Evolutionary conservation across 345 rosid species (phyloP).

Genomic region (Combretum micranthum): DNA sequence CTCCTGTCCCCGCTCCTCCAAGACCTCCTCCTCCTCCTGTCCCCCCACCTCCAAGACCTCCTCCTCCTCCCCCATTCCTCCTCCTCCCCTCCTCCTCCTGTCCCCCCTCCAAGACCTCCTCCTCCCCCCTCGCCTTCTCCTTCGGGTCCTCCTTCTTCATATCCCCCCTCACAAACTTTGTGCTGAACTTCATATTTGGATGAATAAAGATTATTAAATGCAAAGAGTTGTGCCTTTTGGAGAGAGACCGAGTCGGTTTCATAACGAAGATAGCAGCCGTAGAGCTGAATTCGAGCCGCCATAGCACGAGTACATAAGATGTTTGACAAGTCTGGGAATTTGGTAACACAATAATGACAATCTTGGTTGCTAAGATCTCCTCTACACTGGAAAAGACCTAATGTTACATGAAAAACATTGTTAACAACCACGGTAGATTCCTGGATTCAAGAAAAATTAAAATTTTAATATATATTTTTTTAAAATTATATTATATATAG

Average conservation of each 20-base stretch:
- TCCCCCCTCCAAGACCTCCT: constrained; percentile 38
- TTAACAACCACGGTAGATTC: no score
- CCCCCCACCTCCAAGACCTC: no score
- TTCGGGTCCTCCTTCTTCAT: constrained; percentile 16
- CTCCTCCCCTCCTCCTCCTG: constrained; percentile 2
- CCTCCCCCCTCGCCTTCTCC: constrained; percentile 37
- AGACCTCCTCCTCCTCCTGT: not conserved
- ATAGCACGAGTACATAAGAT: constrained; percentile 33
- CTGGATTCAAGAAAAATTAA: no score
- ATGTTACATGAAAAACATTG: constrained; percentile 18
- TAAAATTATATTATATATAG: no score
- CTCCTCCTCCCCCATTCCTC: not conserved
- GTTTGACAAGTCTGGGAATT: constrained; percentile 28
- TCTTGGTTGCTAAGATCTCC: constrained; percentile 35
- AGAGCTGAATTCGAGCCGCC: constrained; percentile 56
- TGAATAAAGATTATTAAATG: no score
- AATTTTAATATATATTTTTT: no score
- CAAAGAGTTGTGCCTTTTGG: no score
- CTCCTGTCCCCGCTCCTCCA: no score
- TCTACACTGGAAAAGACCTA: constrained; percentile 69
- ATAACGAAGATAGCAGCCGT: constrained; percentile 60
- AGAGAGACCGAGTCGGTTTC: constrained; percentile 25
- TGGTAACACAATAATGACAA: constrained; percentile 46
- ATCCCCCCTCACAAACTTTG: constrained; percentile 34
- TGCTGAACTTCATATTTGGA: constrained; percentile 30